Percentiles rank a stretch among this genome's conserved stretches.
phyloP scores from a whole-genome alignment of 768 basidiomycete genomes.

The Tephrocybe rancida region DNA sequence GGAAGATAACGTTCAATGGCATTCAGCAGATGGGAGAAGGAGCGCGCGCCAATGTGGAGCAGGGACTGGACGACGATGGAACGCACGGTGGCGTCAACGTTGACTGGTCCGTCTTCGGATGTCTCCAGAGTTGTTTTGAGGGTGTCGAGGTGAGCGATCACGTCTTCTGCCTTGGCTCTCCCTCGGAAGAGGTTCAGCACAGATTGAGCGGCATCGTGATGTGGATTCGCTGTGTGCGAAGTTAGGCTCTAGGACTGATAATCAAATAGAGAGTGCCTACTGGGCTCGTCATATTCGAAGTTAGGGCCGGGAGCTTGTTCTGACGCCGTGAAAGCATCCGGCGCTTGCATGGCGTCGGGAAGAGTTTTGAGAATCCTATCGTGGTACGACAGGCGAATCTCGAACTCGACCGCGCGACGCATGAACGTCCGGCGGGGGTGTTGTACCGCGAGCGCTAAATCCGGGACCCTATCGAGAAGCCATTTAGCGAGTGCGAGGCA shows the following conservation, averaged over 20 bases:
- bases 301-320: conserved; percentile 76
- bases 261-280: conserved; percentile 37
- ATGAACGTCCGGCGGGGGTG: conserved; percentile 92
- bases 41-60: conserved; percentile 89
- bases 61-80: conserved; percentile 87
- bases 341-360: conserved; percentile 76
- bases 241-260: background rate
- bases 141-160: conserved; percentile 71
- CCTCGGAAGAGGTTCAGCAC: conserved; percentile 83
- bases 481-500: background rate
- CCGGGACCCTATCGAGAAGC: conserved; percentile 68
- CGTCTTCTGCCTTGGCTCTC: conserved; percentile 78
- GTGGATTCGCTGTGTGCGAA: conserved; percentile 58
- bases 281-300: conserved; percentile 82
- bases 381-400: conserved; percentile 90
- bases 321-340: conserved; percentile 64
- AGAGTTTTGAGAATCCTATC: conserved; percentile 91
- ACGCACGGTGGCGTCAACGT: conserved; percentile 68
- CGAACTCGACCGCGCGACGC: conserved; percentile 83
- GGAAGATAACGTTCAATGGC: conserved; percentile 94
- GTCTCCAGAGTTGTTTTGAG: conserved; percentile 68
- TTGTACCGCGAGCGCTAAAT: conserved; percentile 68
- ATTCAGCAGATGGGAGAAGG: conserved; percentile 97
- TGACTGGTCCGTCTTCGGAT: conserved; percentile 55
- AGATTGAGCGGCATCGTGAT: conserved; percentile 79